Base-by-base conservation (phyloP, 352 stramenopile genomes). In the Pythium utonaiense region DNA sequence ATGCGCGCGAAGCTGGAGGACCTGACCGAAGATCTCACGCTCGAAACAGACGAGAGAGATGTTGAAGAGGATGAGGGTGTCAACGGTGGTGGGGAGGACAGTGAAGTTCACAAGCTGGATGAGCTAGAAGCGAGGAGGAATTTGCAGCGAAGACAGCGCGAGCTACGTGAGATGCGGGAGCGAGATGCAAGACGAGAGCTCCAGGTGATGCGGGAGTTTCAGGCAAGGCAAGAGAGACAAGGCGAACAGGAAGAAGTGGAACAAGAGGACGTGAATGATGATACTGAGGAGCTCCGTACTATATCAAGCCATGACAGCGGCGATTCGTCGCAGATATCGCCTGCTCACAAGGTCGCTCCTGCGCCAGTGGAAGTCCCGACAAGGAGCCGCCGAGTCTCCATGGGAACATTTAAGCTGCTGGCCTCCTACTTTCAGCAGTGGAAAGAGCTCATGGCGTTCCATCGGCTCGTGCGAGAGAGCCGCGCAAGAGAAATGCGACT, bases 351-450 rank as follows among this genome's bases (percentile, higher is more conserved):
- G 42, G 5, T 50, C 42, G 42, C 31, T 5, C 9, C 42, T 28
- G 24, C 27, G 6, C 42, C 13, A 33, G 3, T 31, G 21, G 24
- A 21, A 8, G 14, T 16, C 21, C 21, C 42, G 21, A 21, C 3
- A 31, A 25, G 6, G 6, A 38, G 6, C 3, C 6, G 16, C 31
- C 31, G 17, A 7, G 25, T 66, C n/a, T 24, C 50, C 31, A 40
- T 34, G 7, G 47, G 30, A 3, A 25, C 30, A 1, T 66, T 66
- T 24, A 40, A 74, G 34, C 38, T 74, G n/a, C 50, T 89, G 3
- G 69, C 67, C 19, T 74, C 57, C 4, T 61, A 51, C 7, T 78
- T 85, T 17, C 70, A 86, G 52, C 65, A 75, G 47, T 88, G 74
- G 78, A 74, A 62, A 38, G 73, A 71, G 9, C 58, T 71, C 14